Percentiles rank a stretch among this genome's conserved stretches.
These are phyloP conservation scores for Trapa incisa DNA, from an alignment of 345 rosid species.

Conservation along the genomic window DNA sequence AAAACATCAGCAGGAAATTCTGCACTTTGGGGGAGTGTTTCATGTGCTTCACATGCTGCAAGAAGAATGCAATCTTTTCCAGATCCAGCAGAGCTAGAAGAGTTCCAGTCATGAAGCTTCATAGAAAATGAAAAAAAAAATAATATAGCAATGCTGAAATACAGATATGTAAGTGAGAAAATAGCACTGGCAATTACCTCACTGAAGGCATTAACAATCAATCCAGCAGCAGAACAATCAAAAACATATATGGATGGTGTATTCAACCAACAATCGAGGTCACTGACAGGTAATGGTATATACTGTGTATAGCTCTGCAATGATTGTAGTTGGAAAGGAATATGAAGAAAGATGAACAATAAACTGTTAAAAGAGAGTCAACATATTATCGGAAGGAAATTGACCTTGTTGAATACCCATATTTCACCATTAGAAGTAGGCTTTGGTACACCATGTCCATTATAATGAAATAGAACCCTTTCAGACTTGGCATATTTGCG, in stretches of 20 bases:
- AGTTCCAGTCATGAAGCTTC: conserved; percentile 75
- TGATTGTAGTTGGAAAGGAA: not conserved
- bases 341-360: conserved; percentile 8
- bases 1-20: conserved; percentile 99
- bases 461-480: conserved; percentile 94
- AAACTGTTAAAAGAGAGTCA: not conserved
- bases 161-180: not conserved
- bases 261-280: conserved; percentile 96
- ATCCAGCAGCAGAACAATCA: conserved; percentile 99
- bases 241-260: conserved; percentile 95
- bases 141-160: not conserved
- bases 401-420: conserved; percentile 96
- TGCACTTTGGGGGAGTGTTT: conserved; percentile 93
- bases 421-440: conserved; percentile 98
- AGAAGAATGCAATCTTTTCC: conserved; percentile 84
- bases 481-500: conserved; percentile 86
- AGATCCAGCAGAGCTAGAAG: conserved; percentile 58
- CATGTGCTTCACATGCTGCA: conserved; percentile 99
- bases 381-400: not conserved
- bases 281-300: conserved; percentile 82
- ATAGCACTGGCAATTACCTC: conserved; percentile 38
- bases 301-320: conserved; percentile 94
- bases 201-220: conserved; percentile 84
- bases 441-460: conserved; percentile 99
- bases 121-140: not conserved